Evolutionary conservation across 805 yeast genomes (phyloP).

Genomic region (Yarrowia divulgata): DNA sequence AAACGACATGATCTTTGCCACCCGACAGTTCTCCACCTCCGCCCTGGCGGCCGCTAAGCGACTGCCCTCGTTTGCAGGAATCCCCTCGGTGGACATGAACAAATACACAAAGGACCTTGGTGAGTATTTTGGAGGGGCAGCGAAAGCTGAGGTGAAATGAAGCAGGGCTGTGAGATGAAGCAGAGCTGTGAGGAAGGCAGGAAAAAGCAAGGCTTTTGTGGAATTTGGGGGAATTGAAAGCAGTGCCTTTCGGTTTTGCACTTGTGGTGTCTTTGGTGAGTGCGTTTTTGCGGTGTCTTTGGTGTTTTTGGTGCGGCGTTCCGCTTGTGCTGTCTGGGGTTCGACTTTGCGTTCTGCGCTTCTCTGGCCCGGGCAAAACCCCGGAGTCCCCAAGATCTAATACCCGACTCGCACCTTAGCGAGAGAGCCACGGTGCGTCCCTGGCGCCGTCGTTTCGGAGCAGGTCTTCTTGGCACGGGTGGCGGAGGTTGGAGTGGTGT

Average conservation of each 20-base stretch:
- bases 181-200: not conserved
- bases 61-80: slow-evolving; percentile 50
- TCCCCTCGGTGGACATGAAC: slow-evolving; percentile 48
- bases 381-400: not conserved
- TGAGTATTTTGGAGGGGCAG: slow-evolving; percentile 20
- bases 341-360: too few relatives aligned
- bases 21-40: slow-evolving; percentile 19
- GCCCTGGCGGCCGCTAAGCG: slow-evolving; percentile 41
- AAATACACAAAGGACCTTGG: slow-evolving; percentile 47
- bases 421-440: not conserved
- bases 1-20: slow-evolving; percentile 9
- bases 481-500: not conserved
- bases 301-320: too few relatives aligned
- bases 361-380: not conserved
- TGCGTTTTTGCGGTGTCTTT: not conserved
- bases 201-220: not conserved
- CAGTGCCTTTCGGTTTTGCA: too few relatives aligned
- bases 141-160: too few relatives aligned
- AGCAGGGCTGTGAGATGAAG: too few relatives aligned
- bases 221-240: not conserved
- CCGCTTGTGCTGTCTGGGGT: too few relatives aligned
- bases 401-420: slow-evolving; percentile 10
- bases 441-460: not conserved
- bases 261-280: not conserved
- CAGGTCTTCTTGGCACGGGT: not conserved